Evolutionary conservation across 306 rosid species (phyloP).

Genomic region (Vigna mungo): DNA sequence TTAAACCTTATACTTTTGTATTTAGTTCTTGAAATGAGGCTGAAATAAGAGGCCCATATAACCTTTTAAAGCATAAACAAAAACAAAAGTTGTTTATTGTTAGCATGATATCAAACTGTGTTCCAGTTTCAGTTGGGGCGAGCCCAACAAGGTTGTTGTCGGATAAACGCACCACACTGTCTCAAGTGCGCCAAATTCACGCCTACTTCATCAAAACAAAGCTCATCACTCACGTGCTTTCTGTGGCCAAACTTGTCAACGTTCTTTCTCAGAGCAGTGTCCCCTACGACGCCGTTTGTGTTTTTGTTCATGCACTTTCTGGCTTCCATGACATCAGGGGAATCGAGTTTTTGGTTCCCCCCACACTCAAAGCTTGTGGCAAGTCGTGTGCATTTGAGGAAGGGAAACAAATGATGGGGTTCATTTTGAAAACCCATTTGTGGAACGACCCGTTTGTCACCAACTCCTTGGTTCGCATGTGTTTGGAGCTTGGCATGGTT

Average conservation of each 20-base stretch:
- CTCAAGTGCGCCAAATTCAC: constrained; percentile 58
- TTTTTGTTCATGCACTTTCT: constrained; percentile 53
- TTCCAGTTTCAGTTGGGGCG: constrained; percentile 25
- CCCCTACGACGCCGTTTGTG: constrained; percentile 51
- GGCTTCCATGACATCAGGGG: constrained; percentile 42
- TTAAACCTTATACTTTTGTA: too few relatives aligned
- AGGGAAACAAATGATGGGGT: constrained; percentile 59
- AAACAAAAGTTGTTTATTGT: not conserved
- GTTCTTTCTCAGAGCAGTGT: constrained; percentile 43
- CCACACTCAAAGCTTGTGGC: constrained; percentile 59
- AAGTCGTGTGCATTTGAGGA: constrained; percentile 49
- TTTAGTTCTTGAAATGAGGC: too few relatives aligned
- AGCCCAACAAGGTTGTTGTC: constrained; percentile 44
- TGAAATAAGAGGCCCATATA: too few relatives aligned
- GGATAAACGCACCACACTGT: constrained; percentile 52
- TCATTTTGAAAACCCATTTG: constrained; percentile 51
- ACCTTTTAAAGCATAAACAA: too few relatives aligned
- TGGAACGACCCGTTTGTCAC: constrained; percentile 57
- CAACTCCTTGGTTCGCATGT: constrained; percentile 62
- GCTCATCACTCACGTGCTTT: constrained; percentile 48
- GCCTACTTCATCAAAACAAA: constrained; percentile 63
- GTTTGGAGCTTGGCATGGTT: constrained; percentile 45
- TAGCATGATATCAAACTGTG: constrained; percentile 42
- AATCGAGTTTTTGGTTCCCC: constrained; percentile 55
- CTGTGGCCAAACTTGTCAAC: constrained; percentile 49